Conservation (phyloP, 768 basidiomycete species). For the Mycena belliarum region DNA sequence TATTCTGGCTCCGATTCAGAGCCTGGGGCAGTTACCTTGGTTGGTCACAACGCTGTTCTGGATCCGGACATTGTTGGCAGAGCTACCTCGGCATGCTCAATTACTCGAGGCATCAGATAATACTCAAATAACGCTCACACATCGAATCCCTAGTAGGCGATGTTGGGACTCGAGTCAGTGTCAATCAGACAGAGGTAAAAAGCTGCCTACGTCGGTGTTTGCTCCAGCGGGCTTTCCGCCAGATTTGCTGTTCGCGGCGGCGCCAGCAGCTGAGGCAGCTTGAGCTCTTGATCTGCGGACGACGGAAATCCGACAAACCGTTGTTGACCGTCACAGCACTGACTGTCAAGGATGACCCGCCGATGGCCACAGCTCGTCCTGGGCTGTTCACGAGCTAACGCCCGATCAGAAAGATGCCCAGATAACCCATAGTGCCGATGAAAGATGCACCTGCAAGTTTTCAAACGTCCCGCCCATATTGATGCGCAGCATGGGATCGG, state of each 20-base stretch:
- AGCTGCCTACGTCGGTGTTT: constrained; percentile 21
- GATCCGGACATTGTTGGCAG: constrained; percentile 20
- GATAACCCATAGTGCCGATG: neutral
- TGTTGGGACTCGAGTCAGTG: neutral
- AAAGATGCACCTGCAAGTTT: constrained; percentile 10
- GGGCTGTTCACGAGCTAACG: constrained; percentile 17
- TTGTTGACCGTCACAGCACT: constrained; percentile 20
- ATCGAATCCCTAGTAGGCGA: neutral
- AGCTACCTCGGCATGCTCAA: neutral
- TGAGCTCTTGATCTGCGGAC: neutral
- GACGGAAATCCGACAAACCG: neutral
- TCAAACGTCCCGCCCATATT: constrained; percentile 22
- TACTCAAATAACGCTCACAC: neutral
- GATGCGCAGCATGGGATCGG: constrained; percentile 22
- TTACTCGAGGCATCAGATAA: neutral
- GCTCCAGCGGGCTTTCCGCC: constrained; percentile 20
- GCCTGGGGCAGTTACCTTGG: constrained; percentile 22
- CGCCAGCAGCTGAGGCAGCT: constrained; percentile 12
- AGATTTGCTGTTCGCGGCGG: constrained; percentile 19
- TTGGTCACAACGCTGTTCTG: constrained; percentile 21
- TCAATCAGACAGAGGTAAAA: neutral
- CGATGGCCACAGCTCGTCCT: constrained; percentile 18
- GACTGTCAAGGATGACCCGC: constrained; percentile 16
- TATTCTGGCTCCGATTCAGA: neutral
- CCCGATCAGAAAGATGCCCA: neutral